Conservation (phyloP, 345 rosid genomes). For the Ceriops zippeliana region DNA sequence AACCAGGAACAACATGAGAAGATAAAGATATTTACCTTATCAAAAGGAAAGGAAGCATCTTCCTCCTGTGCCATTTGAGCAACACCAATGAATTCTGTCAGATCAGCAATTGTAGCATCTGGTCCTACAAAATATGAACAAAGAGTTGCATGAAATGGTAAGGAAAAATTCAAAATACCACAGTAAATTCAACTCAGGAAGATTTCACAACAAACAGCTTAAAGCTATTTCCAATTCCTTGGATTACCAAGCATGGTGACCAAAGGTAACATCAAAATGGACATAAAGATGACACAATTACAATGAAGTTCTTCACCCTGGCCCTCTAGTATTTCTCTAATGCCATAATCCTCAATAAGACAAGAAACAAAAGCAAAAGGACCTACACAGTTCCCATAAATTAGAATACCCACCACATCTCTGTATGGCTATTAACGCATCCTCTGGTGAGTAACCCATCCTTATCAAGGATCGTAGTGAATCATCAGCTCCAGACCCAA, state of each 20-base stretch:
- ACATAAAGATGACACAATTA: too few species aligned
- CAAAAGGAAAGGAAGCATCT: slow-evolving; percentile 49
- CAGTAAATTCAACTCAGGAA: slow-evolving; percentile 4
- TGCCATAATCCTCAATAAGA: neutral
- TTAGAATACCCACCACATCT: slow-evolving; percentile 67
- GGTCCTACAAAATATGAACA: slow-evolving; percentile 46
- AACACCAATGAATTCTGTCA: slow-evolving; percentile 78
- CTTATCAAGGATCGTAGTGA: slow-evolving; percentile 39
- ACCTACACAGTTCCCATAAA: slow-evolving; percentile 3
- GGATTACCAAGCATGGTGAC: neutral
- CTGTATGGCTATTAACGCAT: slow-evolving; percentile 68
- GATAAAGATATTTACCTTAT: slow-evolving; percentile 38
- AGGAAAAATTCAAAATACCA: slow-evolving; percentile 3
- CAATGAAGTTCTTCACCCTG: neutral
- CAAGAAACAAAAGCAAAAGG: slow-evolving; percentile 8
- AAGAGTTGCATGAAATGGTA: slow-evolving; percentile 4
- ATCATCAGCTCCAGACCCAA: slow-evolving; percentile 32
- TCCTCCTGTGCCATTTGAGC: slow-evolving; percentile 68
- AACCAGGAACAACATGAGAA: neutral
- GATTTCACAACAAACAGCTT: neutral
- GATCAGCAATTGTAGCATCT: slow-evolving; percentile 47
- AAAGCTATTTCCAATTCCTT: neutral
- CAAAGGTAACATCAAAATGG: too few species aligned
- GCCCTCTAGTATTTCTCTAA: neutral
- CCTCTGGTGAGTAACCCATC: slow-evolving; percentile 68